Evolutionary conservation across 352 stramenopile genomes (phyloP).

Genomic region (Sclerospora graminicola): DNA sequence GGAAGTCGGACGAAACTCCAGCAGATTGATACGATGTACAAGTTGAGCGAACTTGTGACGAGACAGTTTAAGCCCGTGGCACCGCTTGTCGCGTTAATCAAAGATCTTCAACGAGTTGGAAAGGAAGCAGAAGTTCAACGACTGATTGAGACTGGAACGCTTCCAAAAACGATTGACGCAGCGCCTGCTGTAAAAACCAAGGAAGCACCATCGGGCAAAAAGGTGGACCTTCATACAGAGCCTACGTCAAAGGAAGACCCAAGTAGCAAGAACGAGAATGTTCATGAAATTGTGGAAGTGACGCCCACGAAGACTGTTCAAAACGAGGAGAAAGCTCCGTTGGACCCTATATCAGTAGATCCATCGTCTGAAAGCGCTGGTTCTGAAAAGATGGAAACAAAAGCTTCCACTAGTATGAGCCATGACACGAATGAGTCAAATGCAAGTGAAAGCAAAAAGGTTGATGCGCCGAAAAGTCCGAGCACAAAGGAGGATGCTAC

Average conservation of each 20-base stretch:
- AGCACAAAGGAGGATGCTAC: no score
- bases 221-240: no score
- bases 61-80: conserved; percentile 21
- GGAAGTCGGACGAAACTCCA: conserved; percentile 35
- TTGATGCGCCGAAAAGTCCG: no score
- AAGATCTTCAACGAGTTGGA: conserved; percentile 29
- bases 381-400: no score
- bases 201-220: no score
- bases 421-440: no score
- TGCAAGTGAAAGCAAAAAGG: no score
- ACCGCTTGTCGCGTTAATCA: conserved; percentile 28
- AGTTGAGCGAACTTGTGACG: conserved; percentile 31
- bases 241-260: no score
- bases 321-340: no score
- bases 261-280: conserved; percentile 1
- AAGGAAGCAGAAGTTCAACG: conserved; percentile 17
- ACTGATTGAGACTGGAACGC: conserved; percentile 25
- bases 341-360: no score
- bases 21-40: conserved; percentile 65
- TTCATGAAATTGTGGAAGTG: neutral
- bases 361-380: no score
- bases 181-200: neutral
- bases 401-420: no score
- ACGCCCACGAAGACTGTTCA: neutral
- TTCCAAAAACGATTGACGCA: conserved; percentile 13